Evolutionary conservation across 768 basidiomycete species (phyloP).

Genomic region (Boletus subcaerulescens): DNA sequence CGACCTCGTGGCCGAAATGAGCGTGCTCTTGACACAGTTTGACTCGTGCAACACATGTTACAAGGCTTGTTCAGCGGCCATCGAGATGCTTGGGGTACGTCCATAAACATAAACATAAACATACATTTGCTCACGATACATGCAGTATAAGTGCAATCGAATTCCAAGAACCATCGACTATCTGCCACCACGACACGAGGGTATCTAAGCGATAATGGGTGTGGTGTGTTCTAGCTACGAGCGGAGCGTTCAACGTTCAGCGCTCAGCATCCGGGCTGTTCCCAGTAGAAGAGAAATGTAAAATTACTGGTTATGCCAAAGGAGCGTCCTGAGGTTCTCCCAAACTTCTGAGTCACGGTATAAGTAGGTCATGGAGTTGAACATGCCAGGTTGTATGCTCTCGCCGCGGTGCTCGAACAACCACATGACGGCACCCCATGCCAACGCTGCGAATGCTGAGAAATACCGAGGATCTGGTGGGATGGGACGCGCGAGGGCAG

Average conservation of each 20-base stretch:
- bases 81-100: constrained; percentile 63
- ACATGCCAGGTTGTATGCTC: constrained; percentile 96
- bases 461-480: constrained; percentile 87
- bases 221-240: constrained; percentile 5
- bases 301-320: constrained; percentile 83
- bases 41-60: constrained; percentile 49
- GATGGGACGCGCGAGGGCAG: constrained; percentile 56
- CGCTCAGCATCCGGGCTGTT: not conserved
- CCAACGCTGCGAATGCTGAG: constrained; percentile 79
- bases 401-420: constrained; percentile 84
- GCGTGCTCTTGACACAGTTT: constrained; percentile 43
- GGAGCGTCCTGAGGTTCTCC: constrained; percentile 74
- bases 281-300: not conserved
- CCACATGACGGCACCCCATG: constrained; percentile 98
- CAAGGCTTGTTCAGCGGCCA: constrained; percentile 61
- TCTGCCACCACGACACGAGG: constrained; percentile 26
- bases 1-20: constrained; percentile 69
- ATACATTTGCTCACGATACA: constrained; percentile 7
- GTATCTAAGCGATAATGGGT: constrained; percentile 16
- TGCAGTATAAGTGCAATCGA: constrained; percentile 62
- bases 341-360: constrained; percentile 92
- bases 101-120: not conserved
- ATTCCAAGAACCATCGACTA: constrained; percentile 52
- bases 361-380: constrained; percentile 92
- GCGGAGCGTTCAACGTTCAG: not conserved